Evolutionary conservation across 1,284 basidiomycete genomes (phyloP).

Genomic region (Chalciporus sp.): DNA sequence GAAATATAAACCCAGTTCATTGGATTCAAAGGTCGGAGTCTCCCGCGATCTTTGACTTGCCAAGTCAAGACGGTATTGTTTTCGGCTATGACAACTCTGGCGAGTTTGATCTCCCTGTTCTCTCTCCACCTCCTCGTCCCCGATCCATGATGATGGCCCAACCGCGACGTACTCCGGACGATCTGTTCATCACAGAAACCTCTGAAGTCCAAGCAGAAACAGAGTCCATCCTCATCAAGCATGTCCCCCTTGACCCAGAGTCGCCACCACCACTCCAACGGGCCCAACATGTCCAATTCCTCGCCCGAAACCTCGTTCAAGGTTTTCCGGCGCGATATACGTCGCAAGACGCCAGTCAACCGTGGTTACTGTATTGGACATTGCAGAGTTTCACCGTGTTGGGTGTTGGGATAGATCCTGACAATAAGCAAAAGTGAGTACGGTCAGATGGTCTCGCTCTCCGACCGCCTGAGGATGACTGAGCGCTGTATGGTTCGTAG

Average conservation of each 20-base stretch:
- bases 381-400: conserved; percentile 79
- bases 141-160: conserved; percentile 19
- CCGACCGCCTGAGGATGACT: too few relatives aligned
- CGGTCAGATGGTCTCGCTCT: neutral
- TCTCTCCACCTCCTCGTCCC: neutral
- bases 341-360: conserved; percentile 89
- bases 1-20: neutral
- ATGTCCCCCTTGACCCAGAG: conserved; percentile 39
- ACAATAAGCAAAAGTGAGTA: conserved; percentile 69
- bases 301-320: conserved; percentile 68
- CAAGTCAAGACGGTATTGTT: neutral
- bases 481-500: conserved; percentile 38
- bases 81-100: neutral
- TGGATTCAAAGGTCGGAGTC: too few relatives aligned
- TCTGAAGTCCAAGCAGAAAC: conserved; percentile 68
- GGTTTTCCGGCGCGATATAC: conserved; percentile 77
- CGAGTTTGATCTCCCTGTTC: neutral
- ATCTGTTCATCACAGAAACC: conserved; percentile 66
- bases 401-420: conserved; percentile 76
- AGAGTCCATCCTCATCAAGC: conserved; percentile 60
- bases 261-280: conserved; percentile 48
- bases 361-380: conserved; percentile 93
- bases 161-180: conserved; percentile 45
- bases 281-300: conserved; percentile 67
- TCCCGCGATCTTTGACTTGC: too few relatives aligned